Conservation (phyloP, 805 yeast species). For the Monosporozyma aquatica region DNA sequence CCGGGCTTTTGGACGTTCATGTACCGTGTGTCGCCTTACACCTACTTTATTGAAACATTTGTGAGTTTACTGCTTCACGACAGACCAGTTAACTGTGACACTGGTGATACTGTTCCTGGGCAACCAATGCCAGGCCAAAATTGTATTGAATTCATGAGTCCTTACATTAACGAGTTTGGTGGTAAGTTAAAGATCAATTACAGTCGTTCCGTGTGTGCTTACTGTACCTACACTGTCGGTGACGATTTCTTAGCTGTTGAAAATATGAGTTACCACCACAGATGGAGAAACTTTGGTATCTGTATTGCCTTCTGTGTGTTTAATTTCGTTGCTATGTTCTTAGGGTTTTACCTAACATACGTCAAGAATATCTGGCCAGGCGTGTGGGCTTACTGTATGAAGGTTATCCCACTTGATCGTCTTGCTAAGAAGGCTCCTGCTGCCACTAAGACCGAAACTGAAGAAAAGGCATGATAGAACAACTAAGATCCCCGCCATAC, state of each 20-base stretch:
- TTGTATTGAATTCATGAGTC: slow-evolving; percentile 45
- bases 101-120: slow-evolving; percentile 40
- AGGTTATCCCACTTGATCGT: slow-evolving; percentile 2
- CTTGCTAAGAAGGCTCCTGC: not conserved
- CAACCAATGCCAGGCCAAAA: slow-evolving; percentile 51
- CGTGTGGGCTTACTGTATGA: slow-evolving; percentile 8
- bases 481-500: slow-evolving; percentile 1
- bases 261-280: slow-evolving; percentile 35
- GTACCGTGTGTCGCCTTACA: slow-evolving; percentile 58
- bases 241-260: slow-evolving; percentile 34
- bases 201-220: slow-evolving; percentile 35
- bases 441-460: not conserved
- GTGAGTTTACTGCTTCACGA: slow-evolving; percentile 42
- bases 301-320: slow-evolving; percentile 44
- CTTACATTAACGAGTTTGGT: slow-evolving; percentile 34
- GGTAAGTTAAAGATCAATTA: slow-evolving; percentile 50
- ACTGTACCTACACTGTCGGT: slow-evolving; percentile 34
- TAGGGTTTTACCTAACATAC: slow-evolving; percentile 18
- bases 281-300: slow-evolving; percentile 58
- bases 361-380: slow-evolving; percentile 15
- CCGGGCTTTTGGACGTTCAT: slow-evolving; percentile 72
- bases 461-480: slow-evolving; percentile 2
- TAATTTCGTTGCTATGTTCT: slow-evolving; percentile 34
- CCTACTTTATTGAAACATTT: slow-evolving; percentile 48
- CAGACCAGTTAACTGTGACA: slow-evolving; percentile 41